Conservation (phyloP, 228 moss, liverwort and hornwort species). For the Sphagnum magellanicum region DNA sequence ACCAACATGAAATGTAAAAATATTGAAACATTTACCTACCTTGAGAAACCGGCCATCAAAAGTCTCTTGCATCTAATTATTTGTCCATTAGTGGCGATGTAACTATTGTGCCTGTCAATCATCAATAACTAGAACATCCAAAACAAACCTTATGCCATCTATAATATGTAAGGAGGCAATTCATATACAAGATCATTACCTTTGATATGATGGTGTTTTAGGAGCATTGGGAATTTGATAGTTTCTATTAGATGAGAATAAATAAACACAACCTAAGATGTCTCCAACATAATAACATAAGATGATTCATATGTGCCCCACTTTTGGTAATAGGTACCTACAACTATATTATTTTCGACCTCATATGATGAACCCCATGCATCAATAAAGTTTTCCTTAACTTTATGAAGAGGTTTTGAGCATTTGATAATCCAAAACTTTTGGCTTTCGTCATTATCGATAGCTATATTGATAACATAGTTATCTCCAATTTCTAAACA, state of each 20-base stretch:
- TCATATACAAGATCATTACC: slow-evolving; percentile 1
- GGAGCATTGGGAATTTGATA: not conserved
- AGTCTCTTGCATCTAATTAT: too few species aligned
- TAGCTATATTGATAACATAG: not conserved
- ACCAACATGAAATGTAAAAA: too few species aligned
- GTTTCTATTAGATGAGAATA: not conserved
- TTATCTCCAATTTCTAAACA: too few species aligned
- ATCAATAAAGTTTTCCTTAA: not conserved
- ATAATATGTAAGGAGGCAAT: not conserved
- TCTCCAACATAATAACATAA: not conserved
- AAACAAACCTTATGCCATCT: too few species aligned
- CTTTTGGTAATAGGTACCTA: not conserved
- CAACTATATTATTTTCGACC: not conserved
- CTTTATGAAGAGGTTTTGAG: not conserved
- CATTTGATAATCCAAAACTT: not conserved
- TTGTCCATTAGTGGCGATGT: too few species aligned
- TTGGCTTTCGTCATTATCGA: not conserved
- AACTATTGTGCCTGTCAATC: too few species aligned
- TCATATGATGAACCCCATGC: slow-evolving; percentile 2
- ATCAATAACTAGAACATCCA: too few species aligned
- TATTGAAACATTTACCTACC: too few species aligned
- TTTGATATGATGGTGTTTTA: not conserved
- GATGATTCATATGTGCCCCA: not conserved
- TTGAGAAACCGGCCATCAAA: too few species aligned
- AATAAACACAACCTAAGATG: not conserved